phyloP scores from a whole-genome alignment of 2,329 filamentous ascomycete species.

The Aspergillus thermomutatus region DNA sequence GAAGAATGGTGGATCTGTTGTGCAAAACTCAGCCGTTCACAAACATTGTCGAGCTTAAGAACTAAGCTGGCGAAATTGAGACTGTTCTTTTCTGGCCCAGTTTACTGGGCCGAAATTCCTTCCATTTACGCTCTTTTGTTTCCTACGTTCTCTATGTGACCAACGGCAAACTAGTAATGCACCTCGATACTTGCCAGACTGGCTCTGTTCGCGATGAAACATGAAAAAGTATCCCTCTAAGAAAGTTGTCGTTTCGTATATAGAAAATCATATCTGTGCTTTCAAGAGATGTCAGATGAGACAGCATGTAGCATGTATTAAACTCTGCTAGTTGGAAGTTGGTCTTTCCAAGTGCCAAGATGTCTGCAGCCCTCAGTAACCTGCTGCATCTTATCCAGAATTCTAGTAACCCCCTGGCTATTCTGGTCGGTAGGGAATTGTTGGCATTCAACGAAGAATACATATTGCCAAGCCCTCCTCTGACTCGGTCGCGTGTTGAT shows the following conservation, averaged over 20 bases:
- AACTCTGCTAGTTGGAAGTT: conserved; percentile 12
- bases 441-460: conserved; percentile 91
- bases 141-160: conserved; percentile 1
- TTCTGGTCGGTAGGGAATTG: conserved; percentile 42
- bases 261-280: background rate
- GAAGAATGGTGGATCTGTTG: conserved; percentile 24
- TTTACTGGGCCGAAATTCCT: conserved; percentile 10
- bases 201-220: background rate
- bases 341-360: conserved; percentile 41
- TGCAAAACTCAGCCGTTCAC: conserved; percentile 9
- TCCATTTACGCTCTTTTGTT: conserved; percentile 7
- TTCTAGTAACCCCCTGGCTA: conserved; percentile 25
- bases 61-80: conserved; percentile 15
- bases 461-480: conserved; percentile 75
- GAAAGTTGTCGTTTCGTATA: background rate
- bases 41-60: conserved; percentile 15
- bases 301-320: background rate
- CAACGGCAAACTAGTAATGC: background rate
- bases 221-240: background rate
- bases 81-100: conserved; percentile 14
- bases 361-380: conserved; percentile 40
- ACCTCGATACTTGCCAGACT: background rate
- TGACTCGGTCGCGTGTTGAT: conserved; percentile 84
- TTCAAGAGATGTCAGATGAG: background rate
- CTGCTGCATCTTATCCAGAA: conserved; percentile 31